Evolutionary conservation across 1,139 yeast species (phyloP), one percentile per base, ranked within the genome.

Genomic region (Pichiaceae sp.): DNA sequence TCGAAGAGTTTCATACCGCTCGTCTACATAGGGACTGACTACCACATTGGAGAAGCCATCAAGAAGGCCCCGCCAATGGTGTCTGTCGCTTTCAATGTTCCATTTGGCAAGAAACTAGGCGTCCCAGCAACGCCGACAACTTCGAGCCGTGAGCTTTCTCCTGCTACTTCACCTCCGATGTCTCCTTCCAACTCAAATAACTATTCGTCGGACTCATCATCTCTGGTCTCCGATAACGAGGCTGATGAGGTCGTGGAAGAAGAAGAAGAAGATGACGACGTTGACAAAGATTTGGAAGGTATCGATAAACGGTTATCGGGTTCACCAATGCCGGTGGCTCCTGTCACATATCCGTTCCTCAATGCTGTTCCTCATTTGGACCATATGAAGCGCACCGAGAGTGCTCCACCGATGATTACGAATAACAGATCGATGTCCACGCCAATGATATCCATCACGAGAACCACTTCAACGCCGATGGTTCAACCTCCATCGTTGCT

Each of bases 1-100:
- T 37, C 47, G 20, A 49, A 46, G 29, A 46, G 48, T 27, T 46
- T 47, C 30, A 41, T 53, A 14, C 54, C 58, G 3, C 36, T 53
- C 3, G 49, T 53, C 18, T 48, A 49, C 33, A 50, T 49, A 4
- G 52, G 52, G 30, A 41, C 41, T n/a, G 48, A 46, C 26, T 48
- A 50, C 33, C 25, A 31, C 8, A 16, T 31, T 7, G 28, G 28
- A 9, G 16, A 25, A 14, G 16, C 6, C 15, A 15, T 14, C 14
- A 7, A 25, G 17, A 33, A 24, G 26, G 17, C 20, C 20, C 33
- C 14, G 11, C 38, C 17, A 29, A 30, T 14, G 32, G 23, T 15
- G 16, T 18, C 43, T 15, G 42, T 52, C 16, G 33, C 38, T 11
- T 52, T 52, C 38, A 50, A 47, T 30, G 36, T 40, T 15, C 56